Conservation (phyloP, 208 protist genomes). For the Lotmaria passim region DNA sequence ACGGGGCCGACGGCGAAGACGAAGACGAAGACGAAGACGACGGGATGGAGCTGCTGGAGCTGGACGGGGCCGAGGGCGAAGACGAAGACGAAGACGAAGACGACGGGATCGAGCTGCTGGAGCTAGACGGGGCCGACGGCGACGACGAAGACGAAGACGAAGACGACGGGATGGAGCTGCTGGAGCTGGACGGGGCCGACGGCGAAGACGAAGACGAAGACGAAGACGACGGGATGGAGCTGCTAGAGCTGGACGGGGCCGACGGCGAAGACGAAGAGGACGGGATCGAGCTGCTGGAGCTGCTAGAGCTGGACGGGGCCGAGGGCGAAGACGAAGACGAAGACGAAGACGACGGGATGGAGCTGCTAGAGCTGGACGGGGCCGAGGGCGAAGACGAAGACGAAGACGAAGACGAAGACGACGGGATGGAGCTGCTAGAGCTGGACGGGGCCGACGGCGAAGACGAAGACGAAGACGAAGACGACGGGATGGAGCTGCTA, state of each 20-base stretch:
- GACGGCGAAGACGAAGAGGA: too few relatives aligned
- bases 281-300: too few relatives aligned
- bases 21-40: too few relatives aligned
- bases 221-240: constrained; percentile 3
- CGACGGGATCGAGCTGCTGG: too few relatives aligned
- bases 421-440: not conserved
- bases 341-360: too few relatives aligned
- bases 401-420: not conserved
- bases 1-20: too few relatives aligned
- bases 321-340: too few relatives aligned
- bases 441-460: not conserved
- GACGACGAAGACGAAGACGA: constrained; percentile 6
- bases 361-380: not conserved
- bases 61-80: too few relatives aligned
- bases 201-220: not conserved
- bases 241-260: constrained; percentile 11
- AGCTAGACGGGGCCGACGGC: not conserved
- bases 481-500: constrained; percentile 6
- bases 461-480: not conserved
- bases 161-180: not conserved
- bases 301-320: too few relatives aligned
- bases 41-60: too few relatives aligned
- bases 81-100: too few relatives aligned
- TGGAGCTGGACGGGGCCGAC: not conserved
- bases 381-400: constrained; percentile 2